These are phyloP conservation scores for Dovyalis caffra DNA, from an alignment of 345 rosid species.

Conservation along the genomic window DNA sequence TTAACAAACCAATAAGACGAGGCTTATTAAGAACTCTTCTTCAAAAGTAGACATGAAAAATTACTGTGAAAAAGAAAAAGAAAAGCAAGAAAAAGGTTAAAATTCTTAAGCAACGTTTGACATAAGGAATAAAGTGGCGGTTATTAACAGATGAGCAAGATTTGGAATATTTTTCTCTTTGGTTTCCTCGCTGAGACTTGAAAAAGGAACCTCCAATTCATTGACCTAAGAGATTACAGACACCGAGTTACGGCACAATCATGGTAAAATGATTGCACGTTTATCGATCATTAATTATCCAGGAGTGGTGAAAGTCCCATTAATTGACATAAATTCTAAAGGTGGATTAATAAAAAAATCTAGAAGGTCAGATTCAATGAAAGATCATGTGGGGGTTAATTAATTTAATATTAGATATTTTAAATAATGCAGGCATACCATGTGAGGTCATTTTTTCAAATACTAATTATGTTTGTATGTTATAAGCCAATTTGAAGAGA, in stretches of 20 bases:
- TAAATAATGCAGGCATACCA: background rate
- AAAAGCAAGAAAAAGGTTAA: background rate
- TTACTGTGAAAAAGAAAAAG: background rate
- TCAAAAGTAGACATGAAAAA: background rate
- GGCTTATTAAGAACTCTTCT: background rate
- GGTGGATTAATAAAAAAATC: background rate
- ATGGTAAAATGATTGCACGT: constrained; percentile 35
- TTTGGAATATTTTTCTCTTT: background rate
- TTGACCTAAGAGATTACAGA: constrained; percentile 1
- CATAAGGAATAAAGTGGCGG: constrained; percentile 22
- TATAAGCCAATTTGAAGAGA: background rate
- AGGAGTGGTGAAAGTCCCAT: no score
- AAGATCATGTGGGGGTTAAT: no score
- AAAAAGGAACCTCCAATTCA: background rate
- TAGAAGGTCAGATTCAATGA: background rate
- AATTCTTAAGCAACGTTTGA: background rate
- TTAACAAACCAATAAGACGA: background rate
- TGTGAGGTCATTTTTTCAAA: background rate
- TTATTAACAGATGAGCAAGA: background rate
- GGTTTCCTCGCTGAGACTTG: background rate
- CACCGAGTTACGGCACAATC: constrained; percentile 21
- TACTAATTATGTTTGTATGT: background rate
- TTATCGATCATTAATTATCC: constrained; percentile 22
- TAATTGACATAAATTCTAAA: background rate
- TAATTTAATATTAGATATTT: background rate